Evolutionary conservation across 2,329 filamentous ascomycete species (phyloP), one percentile per base, ranked within the genome.

Genomic region (Neofusicoccum umdonicola): DNA sequence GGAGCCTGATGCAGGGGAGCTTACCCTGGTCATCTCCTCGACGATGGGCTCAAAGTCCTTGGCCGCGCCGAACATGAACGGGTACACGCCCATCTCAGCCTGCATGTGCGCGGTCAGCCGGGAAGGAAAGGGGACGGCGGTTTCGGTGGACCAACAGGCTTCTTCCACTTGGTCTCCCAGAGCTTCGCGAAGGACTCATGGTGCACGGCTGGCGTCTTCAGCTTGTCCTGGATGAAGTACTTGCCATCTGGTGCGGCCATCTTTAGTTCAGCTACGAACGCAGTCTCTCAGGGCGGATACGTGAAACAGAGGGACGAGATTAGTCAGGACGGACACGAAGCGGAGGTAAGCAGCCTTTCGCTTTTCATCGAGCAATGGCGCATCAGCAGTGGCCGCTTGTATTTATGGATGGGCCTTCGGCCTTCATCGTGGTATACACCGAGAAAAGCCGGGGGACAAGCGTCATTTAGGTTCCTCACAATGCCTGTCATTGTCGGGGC

Each of bases 91-190:
- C 77, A 87, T 87, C 41, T 75, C 70, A 42, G 76, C 76, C 74
- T 77, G 48, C 31, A 17, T 31, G 51, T 15, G 11, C n/a, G 19
- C n/a, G 22, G 19, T n/a, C 13, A 45, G 17, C 12, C 17, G 4
- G 56, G 52, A 44, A 42, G 39, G 34, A 15, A 34, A 6, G 12
- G 19, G 50, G 37, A 3, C 41, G 34, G 12, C n/a, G 12, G 6
- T 12, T 15, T 22, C 27, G 27, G 27, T 31, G 27, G 27, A 71
- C 83, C 64, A 77, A 88, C 87, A 4, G 87, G 87, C 69, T 84
- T 80, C 76, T 88, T 88, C 90, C 90, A 93, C 76, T 91, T 91
- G 6, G 87, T 90, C 77, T 91, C 88, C 90, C 90, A 93, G 34
- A 83, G 71, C 68, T 80, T 74, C 66, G 78, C 71, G 68, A 76